A percentile compares a stretch with the other conserved stretches of the same genome.
These are phyloP conservation scores for Chlorella sp. DNA, from an alignment of 139 green algal genomes.

Conservation along the genomic window DNA sequence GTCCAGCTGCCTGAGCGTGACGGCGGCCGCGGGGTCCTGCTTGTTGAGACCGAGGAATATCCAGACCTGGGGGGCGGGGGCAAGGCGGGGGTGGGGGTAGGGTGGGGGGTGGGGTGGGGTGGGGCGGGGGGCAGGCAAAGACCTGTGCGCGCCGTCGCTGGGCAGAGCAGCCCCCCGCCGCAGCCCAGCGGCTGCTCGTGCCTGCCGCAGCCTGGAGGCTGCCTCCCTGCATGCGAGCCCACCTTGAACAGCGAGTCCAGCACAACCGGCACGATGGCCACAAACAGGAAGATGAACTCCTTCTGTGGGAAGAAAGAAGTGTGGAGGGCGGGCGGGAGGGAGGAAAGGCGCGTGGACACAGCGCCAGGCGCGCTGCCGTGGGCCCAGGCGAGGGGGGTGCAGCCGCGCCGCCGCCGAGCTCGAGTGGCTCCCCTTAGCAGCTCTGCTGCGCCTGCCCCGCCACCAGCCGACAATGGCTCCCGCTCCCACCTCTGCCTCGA, in stretches of 20 bases:
- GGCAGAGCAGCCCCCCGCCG: not conserved
- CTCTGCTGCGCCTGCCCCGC: too few species aligned
- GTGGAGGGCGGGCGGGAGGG: not conserved
- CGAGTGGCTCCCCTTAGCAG: too few species aligned
- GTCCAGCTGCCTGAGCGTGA: conserved; percentile 86
- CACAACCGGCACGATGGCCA: conserved; percentile 80
- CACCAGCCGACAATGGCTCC: not conserved
- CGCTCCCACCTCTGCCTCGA: conserved; percentile 66
- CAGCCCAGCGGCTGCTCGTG: not conserved
- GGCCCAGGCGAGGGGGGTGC: too few species aligned
- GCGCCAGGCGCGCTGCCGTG: too few species aligned
- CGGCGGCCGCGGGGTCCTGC: conserved; percentile 76
- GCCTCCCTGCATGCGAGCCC: too few species aligned
- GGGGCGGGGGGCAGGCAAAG: not conserved
- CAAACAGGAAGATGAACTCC: conserved; percentile 58
- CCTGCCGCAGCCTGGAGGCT: too few species aligned
- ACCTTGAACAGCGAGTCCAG: conserved; percentile 90
- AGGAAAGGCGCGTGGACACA: not conserved
- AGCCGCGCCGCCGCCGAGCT: too few species aligned
- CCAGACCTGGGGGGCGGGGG: conserved; percentile 46
- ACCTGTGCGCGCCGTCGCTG: too few species aligned
- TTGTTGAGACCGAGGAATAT: conserved; percentile 89
- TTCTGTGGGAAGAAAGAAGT: conserved; percentile 30
- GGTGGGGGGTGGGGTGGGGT: not conserved
- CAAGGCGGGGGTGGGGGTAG: not conserved